Percentiles rank a stretch among this genome's conserved stretches.
phyloP scores from a whole-genome alignment of 2,329 filamentous ascomycete genomes.

The Beauveria asiatica region DNA sequence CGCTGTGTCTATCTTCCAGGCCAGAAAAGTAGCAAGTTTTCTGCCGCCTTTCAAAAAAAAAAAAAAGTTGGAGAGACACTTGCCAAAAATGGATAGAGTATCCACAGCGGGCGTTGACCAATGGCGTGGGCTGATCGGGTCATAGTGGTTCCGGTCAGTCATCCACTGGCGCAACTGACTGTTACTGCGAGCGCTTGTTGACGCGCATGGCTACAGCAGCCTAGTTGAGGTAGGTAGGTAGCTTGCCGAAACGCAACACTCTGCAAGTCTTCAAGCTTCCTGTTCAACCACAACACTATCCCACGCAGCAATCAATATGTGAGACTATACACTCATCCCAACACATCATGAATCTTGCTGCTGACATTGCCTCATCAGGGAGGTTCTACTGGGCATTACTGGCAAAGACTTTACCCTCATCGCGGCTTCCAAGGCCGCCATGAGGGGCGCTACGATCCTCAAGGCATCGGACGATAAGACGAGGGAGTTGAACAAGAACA shows the following conservation, averaged over 20 bases:
- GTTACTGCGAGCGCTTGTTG: slow-evolving; percentile 4
- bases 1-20: slow-evolving; percentile 18
- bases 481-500: slow-evolving; percentile 82
- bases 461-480: slow-evolving; percentile 98
- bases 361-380: slow-evolving; percentile 47
- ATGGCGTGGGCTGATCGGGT: slow-evolving; percentile 17
- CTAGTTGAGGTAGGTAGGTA: slow-evolving; percentile 9
- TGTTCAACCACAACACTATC: background rate
- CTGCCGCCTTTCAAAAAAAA: slow-evolving; percentile 22
- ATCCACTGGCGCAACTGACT: background rate
- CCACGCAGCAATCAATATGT: slow-evolving; percentile 11
- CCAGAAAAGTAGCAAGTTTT: slow-evolving; percentile 20
- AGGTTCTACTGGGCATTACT: slow-evolving; percentile 95
- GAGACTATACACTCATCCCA: background rate
- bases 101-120: slow-evolving; percentile 15
- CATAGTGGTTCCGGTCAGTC: slow-evolving; percentile 23
- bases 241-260: slow-evolving; percentile 9
- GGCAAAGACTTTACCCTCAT: slow-evolving; percentile 99
- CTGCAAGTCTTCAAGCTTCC: slow-evolving; percentile 13
- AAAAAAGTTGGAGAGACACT: slow-evolving; percentile 29
- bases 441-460: slow-evolving; percentile 93
- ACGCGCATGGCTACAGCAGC: slow-evolving; percentile 16
- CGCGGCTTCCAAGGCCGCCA: slow-evolving; percentile 93
- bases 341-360: background rate
- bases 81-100: slow-evolving; percentile 14